phyloP scores from a whole-genome alignment of 306 rosid species.

The Sphenostylis stenocarpa region DNA sequence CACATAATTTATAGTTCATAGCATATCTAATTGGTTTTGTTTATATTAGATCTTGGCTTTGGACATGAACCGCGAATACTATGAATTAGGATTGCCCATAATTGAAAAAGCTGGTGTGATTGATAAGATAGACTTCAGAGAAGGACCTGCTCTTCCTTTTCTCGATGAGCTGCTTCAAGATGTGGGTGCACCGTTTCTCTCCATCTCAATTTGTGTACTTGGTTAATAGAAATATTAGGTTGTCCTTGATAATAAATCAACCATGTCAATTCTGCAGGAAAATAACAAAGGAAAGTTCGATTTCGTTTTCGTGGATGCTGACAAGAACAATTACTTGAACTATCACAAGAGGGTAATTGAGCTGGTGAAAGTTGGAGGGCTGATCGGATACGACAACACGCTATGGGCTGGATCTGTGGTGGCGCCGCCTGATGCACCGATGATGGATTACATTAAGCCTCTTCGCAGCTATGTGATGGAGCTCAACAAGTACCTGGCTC shows the following conservation, averaged over 20 bases:
- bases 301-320: conserved; percentile 85
- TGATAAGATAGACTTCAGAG: conserved; percentile 84
- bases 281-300: conserved; percentile 61
- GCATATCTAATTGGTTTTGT: background rate
- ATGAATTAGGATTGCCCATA: conserved; percentile 71
- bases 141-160: conserved; percentile 85
- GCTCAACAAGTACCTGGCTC: conserved; percentile 73
- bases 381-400: conserved; percentile 88
- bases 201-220: background rate
- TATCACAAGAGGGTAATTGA: conserved; percentile 81
- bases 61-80: conserved; percentile 80
- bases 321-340: conserved; percentile 82
- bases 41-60: conserved; percentile 73
- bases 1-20: background rate
- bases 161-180: conserved; percentile 66
- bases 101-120: conserved; percentile 78
- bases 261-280: conserved; percentile 41
- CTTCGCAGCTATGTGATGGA: conserved; percentile 56
- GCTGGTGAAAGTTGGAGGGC: conserved; percentile 74
- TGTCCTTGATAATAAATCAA: background rate
- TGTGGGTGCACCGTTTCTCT: conserved; percentile 31
- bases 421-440: conserved; percentile 68
- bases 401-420: conserved; percentile 86
- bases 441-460: conserved; percentile 49
- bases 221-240: background rate